Percentiles rank a stretch among this genome's conserved stretches.
Evolutionary conservation across 768 basidiomycete genomes (phyloP).

Genomic region (Lactarius quietus): DNA sequence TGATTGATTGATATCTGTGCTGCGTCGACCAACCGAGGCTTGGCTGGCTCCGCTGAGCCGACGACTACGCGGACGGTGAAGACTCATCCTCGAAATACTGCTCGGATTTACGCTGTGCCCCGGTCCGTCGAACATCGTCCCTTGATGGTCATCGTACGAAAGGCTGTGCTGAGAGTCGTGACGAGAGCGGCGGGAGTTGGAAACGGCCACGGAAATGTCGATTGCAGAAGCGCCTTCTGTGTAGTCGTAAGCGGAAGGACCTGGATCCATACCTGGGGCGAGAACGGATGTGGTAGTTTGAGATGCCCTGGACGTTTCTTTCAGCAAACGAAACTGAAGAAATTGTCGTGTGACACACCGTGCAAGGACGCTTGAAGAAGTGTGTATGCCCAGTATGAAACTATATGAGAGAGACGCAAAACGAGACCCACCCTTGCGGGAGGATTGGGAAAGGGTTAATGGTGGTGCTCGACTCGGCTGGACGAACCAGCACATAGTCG

Average conservation of each 20-base stretch:
- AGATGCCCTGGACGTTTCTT: not conserved
- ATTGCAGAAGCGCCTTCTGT: slow-evolving; percentile 80
- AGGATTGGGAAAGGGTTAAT: not conserved
- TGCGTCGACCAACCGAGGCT: slow-evolving; percentile 9
- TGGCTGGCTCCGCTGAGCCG: slow-evolving; percentile 38
- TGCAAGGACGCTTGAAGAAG: not conserved
- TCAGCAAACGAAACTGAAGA: not conserved
- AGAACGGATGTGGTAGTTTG: not conserved
- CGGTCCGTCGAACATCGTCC: slow-evolving; percentile 75
- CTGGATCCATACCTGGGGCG: slow-evolving; percentile 13
- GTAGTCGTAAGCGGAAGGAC: slow-evolving; percentile 51
- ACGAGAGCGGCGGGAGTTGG: slow-evolving; percentile 48
- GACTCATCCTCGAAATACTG: slow-evolving; percentile 70
- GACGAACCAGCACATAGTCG: not conserved
- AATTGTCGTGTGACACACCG: not conserved
- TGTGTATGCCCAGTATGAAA: not conserved
- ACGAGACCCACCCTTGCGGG: slow-evolving; percentile 5
- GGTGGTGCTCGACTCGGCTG: not conserved
- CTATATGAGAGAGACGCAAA: not conserved
- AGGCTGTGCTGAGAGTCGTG: slow-evolving; percentile 65
- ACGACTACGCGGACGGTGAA: slow-evolving; percentile 41
- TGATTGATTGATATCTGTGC: slow-evolving; percentile 12
- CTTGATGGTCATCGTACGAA: slow-evolving; percentile 57
- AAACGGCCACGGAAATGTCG: slow-evolving; percentile 65
- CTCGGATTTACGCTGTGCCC: slow-evolving; percentile 63